Percentiles rank a stretch among this genome's conserved stretches.
These are phyloP conservation scores for Medakamo hakoo DNA, from an alignment of 139 green algal genomes.

Conservation along the genomic window DNA sequence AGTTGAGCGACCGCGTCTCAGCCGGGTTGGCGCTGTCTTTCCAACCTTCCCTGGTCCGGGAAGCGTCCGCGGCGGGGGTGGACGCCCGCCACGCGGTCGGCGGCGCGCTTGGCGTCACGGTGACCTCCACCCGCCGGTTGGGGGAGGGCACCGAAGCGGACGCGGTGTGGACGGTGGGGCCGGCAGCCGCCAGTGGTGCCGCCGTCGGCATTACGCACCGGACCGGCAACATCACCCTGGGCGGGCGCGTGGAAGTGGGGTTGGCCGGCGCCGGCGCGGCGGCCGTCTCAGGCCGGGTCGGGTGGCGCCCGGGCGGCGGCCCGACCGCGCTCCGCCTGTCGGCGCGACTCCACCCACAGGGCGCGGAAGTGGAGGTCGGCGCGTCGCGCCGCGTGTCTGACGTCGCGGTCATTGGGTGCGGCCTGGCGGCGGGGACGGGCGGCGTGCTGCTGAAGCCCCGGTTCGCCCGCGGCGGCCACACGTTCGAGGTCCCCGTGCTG, in stretches of 20 bases:
- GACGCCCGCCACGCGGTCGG: no score
- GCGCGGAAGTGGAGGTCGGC: conserved; percentile 24
- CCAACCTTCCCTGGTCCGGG: no score
- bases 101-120: conserved; percentile 16
- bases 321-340: neutral
- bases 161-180: conserved; percentile 18
- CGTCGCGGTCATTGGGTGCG: conserved; percentile 7
- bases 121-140: conserved; percentile 17
- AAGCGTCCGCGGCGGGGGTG: no score
- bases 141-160: conserved; percentile 8
- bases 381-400: conserved; percentile 12
- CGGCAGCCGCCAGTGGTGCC: conserved; percentile 3
- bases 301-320: conserved; percentile 1
- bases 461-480: conserved; percentile 18
- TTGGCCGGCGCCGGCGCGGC: no score
- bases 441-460: conserved; percentile 23
- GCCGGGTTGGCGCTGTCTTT: conserved; percentile 11
- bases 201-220: conserved; percentile 10
- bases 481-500: conserved; percentile 33
- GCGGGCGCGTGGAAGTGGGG: conserved; percentile 12
- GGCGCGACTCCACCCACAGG: conserved; percentile 5
- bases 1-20: conserved; percentile 8
- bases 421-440: conserved; percentile 13
- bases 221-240: conserved; percentile 9
- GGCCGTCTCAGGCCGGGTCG: conserved; percentile 9